Conservation (phyloP, 176 grass and related monocot species). For the Triticum monococcum region DNA sequence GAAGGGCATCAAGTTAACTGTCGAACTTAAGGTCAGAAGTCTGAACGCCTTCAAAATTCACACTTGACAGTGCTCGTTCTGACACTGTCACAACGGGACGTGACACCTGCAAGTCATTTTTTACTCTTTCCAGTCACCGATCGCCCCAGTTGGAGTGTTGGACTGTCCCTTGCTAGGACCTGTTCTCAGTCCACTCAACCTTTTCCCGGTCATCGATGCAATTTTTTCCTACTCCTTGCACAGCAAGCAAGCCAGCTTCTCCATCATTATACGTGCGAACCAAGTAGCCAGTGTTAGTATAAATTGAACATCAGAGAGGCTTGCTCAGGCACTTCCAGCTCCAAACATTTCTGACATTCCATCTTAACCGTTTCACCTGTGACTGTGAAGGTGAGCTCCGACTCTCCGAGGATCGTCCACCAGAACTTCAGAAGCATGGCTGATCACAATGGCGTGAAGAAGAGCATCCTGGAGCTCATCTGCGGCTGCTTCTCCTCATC, state of each 20-base stretch:
- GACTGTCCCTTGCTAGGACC: background rate
- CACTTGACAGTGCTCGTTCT: background rate
- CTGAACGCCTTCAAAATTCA: background rate
- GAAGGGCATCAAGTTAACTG: background rate
- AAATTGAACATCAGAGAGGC: background rate
- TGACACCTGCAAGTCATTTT: background rate
- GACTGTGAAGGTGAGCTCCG: background rate
- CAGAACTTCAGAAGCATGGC: background rate
- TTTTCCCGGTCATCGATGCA: background rate
- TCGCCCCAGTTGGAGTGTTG: background rate
- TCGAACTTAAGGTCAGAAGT: background rate
- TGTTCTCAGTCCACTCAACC: background rate
- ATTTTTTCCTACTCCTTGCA: background rate
- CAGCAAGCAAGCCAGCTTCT: background rate
- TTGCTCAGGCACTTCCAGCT: background rate
- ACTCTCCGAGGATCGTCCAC: background rate
- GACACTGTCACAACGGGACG: background rate
- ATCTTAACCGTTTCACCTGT: background rate
- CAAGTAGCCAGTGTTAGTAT: background rate
- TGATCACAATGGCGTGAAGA: slow-evolving; percentile 30
- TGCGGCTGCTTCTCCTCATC: slow-evolving; percentile 32
- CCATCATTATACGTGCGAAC: background rate
- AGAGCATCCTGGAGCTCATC: slow-evolving; percentile 23
- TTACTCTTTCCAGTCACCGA: background rate
- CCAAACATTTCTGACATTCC: background rate